Conservation (phyloP, 2,329 filamentous ascomycete genomes). For the Fusarium dlaminii region DNA sequence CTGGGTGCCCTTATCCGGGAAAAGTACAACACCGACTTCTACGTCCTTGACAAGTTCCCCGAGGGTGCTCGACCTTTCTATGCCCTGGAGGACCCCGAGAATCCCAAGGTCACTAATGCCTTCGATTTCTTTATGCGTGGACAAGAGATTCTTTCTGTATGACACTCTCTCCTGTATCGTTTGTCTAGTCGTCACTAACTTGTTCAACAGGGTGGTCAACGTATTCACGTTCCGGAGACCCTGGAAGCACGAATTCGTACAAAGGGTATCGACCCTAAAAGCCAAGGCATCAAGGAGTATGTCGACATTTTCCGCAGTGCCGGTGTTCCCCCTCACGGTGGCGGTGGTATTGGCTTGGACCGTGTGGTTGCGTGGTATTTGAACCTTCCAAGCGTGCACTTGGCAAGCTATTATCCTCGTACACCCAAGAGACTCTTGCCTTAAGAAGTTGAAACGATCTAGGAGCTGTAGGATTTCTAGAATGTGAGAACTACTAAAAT, state of each 20-base stretch:
- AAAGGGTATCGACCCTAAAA: constrained; percentile 82
- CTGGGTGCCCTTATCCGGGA: constrained; percentile 85
- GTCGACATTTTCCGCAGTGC: constrained; percentile 82
- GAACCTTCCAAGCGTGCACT: constrained; percentile 66
- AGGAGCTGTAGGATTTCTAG: neutral
- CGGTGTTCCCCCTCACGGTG: constrained; percentile 89
- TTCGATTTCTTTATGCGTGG: constrained; percentile 91
- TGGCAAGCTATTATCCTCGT: constrained; percentile 66
- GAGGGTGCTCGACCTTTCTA: constrained; percentile 90
- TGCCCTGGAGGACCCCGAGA: constrained; percentile 77
- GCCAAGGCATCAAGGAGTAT: constrained; percentile 85
- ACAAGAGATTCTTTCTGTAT: constrained; percentile 85
- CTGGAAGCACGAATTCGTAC: constrained; percentile 80
- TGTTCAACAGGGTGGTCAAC: constrained; percentile 70
- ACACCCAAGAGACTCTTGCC: constrained; percentile 68
- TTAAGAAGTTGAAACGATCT: constrained; percentile 40
- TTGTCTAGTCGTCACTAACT: neutral
- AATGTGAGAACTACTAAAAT: constrained; percentile 6
- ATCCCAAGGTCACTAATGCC: constrained; percentile 72
- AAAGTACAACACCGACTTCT: constrained; percentile 96
- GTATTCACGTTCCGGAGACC: constrained; percentile 82
- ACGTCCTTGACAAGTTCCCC: constrained; percentile 96
- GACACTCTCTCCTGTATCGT: neutral
- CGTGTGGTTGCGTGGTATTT: constrained; percentile 78
- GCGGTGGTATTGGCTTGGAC: constrained; percentile 89